Percentiles rank a stretch among this genome's conserved stretches.
These are phyloP conservation scores for Haematococcus lacustris DNA, from an alignment of 139 green algal species.

Conservation along the genomic window DNA sequence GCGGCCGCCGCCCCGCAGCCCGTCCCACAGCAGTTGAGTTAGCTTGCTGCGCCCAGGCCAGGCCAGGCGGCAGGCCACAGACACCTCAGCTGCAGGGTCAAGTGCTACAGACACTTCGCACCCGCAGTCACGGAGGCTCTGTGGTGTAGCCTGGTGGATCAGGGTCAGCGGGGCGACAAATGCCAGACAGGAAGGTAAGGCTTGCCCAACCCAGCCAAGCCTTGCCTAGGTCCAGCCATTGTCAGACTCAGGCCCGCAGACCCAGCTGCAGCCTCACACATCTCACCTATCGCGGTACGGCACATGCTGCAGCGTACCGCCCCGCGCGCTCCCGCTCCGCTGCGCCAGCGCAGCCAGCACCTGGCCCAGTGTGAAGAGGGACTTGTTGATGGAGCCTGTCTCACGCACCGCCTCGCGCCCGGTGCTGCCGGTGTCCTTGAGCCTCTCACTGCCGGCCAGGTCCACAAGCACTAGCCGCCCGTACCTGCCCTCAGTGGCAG, in stretches of 20 bases:
- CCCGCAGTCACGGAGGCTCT: too few relatives aligned
- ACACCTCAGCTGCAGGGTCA: too few relatives aligned
- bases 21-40: conserved; percentile 58
- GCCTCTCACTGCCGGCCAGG: conserved; percentile 59
- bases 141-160: too few relatives aligned
- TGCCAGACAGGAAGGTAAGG: too few relatives aligned
- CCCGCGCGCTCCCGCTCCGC: background rate
- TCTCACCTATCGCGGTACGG: conserved; percentile 4
- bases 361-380: conserved; percentile 60
- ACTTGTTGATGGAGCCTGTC: conserved; percentile 59
- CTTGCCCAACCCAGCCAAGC: too few relatives aligned
- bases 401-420: conserved; percentile 39
- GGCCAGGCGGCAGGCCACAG: conserved; percentile 32
- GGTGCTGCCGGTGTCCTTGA: conserved; percentile 55
- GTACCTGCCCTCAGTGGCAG: conserved; percentile 23
- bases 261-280: too few relatives aligned
- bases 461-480: conserved; percentile 61
- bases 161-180: too few relatives aligned
- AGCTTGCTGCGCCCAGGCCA: too few relatives aligned
- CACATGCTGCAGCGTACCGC: conserved; percentile 2
- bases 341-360: conserved; percentile 37
- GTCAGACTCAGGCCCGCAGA: too few relatives aligned
- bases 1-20: conserved; percentile 36
- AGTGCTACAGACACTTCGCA: too few relatives aligned
- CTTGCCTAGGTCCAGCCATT: too few relatives aligned